Conservation (phyloP, 805 yeast genomes). For the Ogataea polymorpha region DNA sequence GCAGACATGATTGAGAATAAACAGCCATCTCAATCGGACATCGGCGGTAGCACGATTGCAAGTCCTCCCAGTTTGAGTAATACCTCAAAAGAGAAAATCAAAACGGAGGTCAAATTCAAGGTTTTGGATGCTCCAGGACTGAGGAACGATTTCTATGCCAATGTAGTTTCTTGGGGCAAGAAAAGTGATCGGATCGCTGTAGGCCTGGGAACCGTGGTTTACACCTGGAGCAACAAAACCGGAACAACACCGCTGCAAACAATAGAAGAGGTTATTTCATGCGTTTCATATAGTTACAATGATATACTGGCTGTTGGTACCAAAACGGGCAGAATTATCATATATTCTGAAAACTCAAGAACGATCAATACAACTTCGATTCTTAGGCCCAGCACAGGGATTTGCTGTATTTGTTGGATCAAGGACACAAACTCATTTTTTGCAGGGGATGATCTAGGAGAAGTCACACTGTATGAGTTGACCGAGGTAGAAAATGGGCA, state of each 20-base stretch:
- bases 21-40: slow-evolving; percentile 12
- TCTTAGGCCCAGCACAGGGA: slow-evolving; percentile 36
- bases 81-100: slow-evolving; percentile 26
- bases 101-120: slow-evolving; percentile 43
- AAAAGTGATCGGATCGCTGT: slow-evolving; percentile 53
- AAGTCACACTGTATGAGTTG: slow-evolving; percentile 43
- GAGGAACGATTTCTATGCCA: slow-evolving; percentile 74
- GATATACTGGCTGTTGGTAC: slow-evolving; percentile 55
- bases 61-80: slow-evolving; percentile 10
- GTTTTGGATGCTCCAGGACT: slow-evolving; percentile 69
- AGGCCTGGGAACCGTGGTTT: slow-evolving; percentile 58
- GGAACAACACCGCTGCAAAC: slow-evolving; percentile 46
- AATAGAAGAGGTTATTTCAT: slow-evolving; percentile 46
- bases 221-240: slow-evolving; percentile 56
- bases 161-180: slow-evolving; percentile 70
- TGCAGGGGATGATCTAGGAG: slow-evolving; percentile 67
- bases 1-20: slow-evolving; percentile 13
- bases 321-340: slow-evolving; percentile 48
- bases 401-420: slow-evolving; percentile 64
- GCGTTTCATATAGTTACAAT: slow-evolving; percentile 52
- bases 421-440: slow-evolving; percentile 42
- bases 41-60: slow-evolving; percentile 12
- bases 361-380: slow-evolving; percentile 18
- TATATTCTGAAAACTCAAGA: slow-evolving; percentile 31
- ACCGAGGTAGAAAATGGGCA: slow-evolving; percentile 6